phyloP scores from a whole-genome alignment of 768 basidiomycete genomes.

The Cystobasidium ongulense region DNA sequence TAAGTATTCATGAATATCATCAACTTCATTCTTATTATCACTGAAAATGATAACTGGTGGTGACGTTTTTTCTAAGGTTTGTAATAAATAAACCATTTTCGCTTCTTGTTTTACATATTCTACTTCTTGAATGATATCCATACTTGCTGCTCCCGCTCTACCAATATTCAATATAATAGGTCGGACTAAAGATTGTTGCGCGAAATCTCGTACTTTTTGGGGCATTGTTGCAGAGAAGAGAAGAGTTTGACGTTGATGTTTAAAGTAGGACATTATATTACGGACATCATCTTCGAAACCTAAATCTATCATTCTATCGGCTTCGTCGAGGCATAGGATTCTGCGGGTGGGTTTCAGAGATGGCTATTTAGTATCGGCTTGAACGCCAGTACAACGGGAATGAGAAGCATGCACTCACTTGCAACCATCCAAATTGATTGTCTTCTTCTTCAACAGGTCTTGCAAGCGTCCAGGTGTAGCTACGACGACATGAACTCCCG shows the following conservation, averaged over 20 bases:
- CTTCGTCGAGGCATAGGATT: conserved; percentile 93
- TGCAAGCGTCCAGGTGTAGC: conserved; percentile 94
- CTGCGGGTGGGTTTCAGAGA: conserved; percentile 31
- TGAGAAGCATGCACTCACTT: conserved; percentile 51
- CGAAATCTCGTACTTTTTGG: conserved; percentile 96
- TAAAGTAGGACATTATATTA: conserved; percentile 99
- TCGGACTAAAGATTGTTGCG: conserved; percentile 86
- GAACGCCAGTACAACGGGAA: background rate
- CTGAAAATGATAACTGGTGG: conserved; percentile 97
- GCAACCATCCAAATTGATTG: conserved; percentile 85
- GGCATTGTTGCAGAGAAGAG: conserved; percentile 99
- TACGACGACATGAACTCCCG: conserved; percentile 89
- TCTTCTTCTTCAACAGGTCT: conserved; percentile 94
- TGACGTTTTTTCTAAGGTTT: conserved; percentile 95
- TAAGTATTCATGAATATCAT: conserved; percentile 97
- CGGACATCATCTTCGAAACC: conserved; percentile 98
- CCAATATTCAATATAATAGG: conserved; percentile 96
- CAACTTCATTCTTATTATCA: conserved; percentile 99
- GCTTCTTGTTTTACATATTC: conserved; percentile 99
- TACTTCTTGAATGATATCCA: conserved; percentile 88
- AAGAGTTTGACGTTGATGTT: conserved; percentile 92
- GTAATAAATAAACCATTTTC: conserved; percentile 97
- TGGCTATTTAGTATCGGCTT: background rate
- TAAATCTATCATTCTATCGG: conserved; percentile 97
- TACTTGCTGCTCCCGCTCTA: conserved; percentile 90